Percentiles rank a stretch among this genome's conserved stretches.
Conservation (phyloP, 306 rosid genomes). For the Lathyrus tuberosus region DNA sequence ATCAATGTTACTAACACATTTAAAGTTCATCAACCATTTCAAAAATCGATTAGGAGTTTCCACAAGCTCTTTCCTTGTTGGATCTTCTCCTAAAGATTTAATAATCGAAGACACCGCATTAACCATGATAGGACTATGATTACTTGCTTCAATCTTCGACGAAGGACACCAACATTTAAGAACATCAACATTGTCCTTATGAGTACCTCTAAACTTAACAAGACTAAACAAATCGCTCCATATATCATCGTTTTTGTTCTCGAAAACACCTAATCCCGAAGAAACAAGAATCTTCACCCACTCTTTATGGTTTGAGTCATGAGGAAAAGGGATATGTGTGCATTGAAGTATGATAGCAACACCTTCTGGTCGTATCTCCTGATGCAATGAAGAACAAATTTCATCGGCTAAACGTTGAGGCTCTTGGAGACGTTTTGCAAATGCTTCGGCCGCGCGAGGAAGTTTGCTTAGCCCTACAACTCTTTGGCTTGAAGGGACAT, state of each 20-base stretch:
- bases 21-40: slow-evolving; percentile 79
- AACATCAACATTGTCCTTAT: slow-evolving; percentile 30
- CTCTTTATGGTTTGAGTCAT: slow-evolving; percentile 53
- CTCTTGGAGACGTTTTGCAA: slow-evolving; percentile 46
- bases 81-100: slow-evolving; percentile 82
- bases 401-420: slow-evolving; percentile 55
- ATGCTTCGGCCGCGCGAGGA: slow-evolving; percentile 65
- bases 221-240: slow-evolving; percentile 76
- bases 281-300: slow-evolving; percentile 43
- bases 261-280: slow-evolving; percentile 76
- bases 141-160: slow-evolving; percentile 44
- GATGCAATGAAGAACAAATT: slow-evolving; percentile 37
- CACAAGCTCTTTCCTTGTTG: slow-evolving; percentile 66
- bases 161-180: slow-evolving; percentile 72
- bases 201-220: slow-evolving; percentile 62
- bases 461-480: slow-evolving; percentile 46
- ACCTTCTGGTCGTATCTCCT: slow-evolving; percentile 75
- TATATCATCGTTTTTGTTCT: slow-evolving; percentile 48
- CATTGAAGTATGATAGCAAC: slow-evolving; percentile 76
- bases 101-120: slow-evolving; percentile 71
- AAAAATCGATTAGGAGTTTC: slow-evolving; percentile 81
- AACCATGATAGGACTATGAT: slow-evolving; percentile 57
- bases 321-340: slow-evolving; percentile 64
- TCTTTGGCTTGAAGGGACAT: slow-evolving; percentile 75
- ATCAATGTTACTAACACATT: slow-evolving; percentile 53